Evolutionary conservation across 2,329 filamentous ascomycete species (phyloP).

Genomic region (Colletotrichum noveboracense): DNA sequence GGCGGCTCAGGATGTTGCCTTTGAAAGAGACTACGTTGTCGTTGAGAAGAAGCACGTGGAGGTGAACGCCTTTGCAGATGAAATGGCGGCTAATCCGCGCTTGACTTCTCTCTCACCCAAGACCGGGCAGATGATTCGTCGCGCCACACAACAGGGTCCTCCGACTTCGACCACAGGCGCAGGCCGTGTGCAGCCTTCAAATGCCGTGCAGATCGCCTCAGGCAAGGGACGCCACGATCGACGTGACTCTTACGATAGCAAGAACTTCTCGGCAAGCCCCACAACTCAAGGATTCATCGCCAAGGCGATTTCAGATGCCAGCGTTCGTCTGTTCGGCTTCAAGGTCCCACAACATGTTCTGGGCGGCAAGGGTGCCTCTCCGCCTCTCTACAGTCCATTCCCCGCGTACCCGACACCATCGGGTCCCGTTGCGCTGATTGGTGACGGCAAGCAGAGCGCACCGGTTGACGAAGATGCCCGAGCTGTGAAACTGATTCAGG

Average conservation of each 20-base stretch:
- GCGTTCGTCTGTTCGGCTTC: constrained; percentile 74
- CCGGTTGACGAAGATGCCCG: constrained; percentile 80
- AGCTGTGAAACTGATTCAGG: constrained; percentile 83
- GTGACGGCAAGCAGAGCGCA: constrained; percentile 65
- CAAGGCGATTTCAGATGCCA: constrained; percentile 94
- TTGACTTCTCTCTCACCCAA: constrained; percentile 58
- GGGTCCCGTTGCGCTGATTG: constrained; percentile 64
- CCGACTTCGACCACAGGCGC: constrained; percentile 74
- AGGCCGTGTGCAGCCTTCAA: constrained; percentile 68
- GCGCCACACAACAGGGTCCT: constrained; percentile 78
- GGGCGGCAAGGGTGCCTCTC: constrained; percentile 67
- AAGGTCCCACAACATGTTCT: constrained; percentile 68
- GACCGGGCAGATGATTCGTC: constrained; percentile 70
- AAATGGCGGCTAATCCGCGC: constrained; percentile 83
- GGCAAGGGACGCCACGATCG: constrained; percentile 74
- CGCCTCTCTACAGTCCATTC: constrained; percentile 81
- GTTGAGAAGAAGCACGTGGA: constrained; percentile 96
- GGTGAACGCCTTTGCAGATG: constrained; percentile 96
- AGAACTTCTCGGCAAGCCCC: constrained; percentile 71
- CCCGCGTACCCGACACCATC: constrained; percentile 81
- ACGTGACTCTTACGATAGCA: constrained; percentile 76
- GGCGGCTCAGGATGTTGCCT: constrained; percentile 84
- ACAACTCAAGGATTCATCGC: constrained; percentile 91
- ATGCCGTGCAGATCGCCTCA: constrained; percentile 75
- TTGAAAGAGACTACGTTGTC: constrained; percentile 93